phyloP scores from a whole-genome alignment of 2,329 filamentous ascomycete genomes.

The Sporothrix brasiliensis region DNA sequence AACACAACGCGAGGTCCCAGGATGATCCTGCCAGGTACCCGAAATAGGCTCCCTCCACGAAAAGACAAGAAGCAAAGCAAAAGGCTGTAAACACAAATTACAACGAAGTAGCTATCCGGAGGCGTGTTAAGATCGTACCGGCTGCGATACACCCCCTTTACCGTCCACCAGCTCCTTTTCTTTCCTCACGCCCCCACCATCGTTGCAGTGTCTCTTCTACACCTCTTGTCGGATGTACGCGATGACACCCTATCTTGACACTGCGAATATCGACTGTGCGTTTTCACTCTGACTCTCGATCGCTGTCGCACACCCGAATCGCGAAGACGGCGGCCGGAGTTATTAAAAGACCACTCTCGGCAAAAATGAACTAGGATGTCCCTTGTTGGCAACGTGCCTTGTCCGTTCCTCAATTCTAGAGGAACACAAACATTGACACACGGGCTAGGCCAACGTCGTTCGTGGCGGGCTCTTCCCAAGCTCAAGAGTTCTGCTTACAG shows the following conservation, averaged over 20 bases:
- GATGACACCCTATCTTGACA: slow-evolving; percentile 8
- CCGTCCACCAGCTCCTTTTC: background rate
- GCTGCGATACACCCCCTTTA: background rate
- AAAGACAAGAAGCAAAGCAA: background rate
- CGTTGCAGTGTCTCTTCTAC: background rate
- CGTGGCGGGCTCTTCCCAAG: background rate
- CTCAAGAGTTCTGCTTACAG: background rate
- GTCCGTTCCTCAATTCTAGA: slow-evolving; percentile 5
- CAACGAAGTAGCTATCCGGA: slow-evolving; percentile 1
- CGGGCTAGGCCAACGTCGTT: background rate
- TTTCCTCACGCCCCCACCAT: background rate
- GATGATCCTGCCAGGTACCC: slow-evolving; percentile 24
- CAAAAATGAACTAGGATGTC: slow-evolving; percentile 21
- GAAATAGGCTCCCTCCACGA: background rate
- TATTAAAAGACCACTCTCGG: background rate
- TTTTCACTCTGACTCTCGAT: background rate
- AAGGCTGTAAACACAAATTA: background rate
- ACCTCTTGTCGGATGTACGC: slow-evolving; percentile 5
- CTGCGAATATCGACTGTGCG: background rate
- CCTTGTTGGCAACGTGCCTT: slow-evolving; percentile 21
- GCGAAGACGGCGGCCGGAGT: background rate
- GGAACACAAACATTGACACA: background rate
- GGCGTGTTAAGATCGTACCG: slow-evolving; percentile 5
- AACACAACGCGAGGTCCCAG: background rate
- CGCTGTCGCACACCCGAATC: background rate